Base-by-base conservation (phyloP, 495 filamentous ascomycete genomes). In the Podospora australis region DNA sequence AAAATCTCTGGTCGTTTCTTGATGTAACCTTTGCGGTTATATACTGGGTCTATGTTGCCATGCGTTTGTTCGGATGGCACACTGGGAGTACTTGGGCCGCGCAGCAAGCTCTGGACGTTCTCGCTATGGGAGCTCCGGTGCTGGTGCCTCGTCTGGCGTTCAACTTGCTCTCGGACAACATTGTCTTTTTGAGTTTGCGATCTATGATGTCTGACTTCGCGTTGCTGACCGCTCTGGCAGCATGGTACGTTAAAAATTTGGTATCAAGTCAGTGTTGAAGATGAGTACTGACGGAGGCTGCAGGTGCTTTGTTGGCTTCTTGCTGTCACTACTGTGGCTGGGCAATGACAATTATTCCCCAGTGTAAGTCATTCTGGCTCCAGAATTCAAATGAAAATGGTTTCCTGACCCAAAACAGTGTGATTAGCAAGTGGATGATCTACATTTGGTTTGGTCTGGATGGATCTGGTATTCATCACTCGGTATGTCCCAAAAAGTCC, bases 371-470 rank as follows among this genome's bases (percentile, higher is more conserved):
- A 9, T 19, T 9, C n/a, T n/a, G n/a, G n/a, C n/a, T n/a, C n/a
- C n/a, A n/a, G n/a, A n/a, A n/a, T n/a, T n/a, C n/a, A n/a, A n/a
- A n/a, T n/a, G n/a, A n/a, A n/a, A n/a, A n/a, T n/a, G n/a, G 3
- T 26, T 44, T 14, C 34, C 62, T 65, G 50, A 66, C 41, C 9
- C 14, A 14, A 7, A n/a, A 29, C 43, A 70, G 79, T 17, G 83
- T 75, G 1, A 85, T 88, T 46, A 74, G 77, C 32, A 86, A 86
- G 60, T 88, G 84, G 84, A 87, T 88, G 84, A 72, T 88, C 1
- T 87, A 81, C 73, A 84, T 88, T 46, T 88, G 84, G 84, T 88
- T 88, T 51, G 84, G 84, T 0, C 70, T 88, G 10, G 84, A 87
- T 48, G 84, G 83, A 7, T 86, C 81, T 1, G 84, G 84, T 4